phyloP scores from a whole-genome alignment of 805 yeast genomes.

The Suhomyces sp. region DNA sequence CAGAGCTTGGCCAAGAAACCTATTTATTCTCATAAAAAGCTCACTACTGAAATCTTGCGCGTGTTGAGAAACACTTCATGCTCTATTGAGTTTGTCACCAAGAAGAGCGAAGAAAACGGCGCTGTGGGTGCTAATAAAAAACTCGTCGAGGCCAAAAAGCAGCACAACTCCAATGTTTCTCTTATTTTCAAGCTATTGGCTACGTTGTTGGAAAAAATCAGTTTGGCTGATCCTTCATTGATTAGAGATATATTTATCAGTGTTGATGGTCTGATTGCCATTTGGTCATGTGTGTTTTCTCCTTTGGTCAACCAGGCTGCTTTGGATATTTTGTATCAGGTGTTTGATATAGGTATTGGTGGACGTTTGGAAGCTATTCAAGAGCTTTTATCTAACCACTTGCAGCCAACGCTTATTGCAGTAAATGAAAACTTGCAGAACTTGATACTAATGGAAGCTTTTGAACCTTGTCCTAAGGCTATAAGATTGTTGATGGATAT shows the following conservation, averaged over 20 bases:
- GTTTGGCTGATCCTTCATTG: conserved; percentile 27
- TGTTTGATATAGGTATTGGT: conserved; percentile 58
- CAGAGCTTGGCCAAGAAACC: conserved; percentile 13
- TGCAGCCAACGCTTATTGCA: conserved; percentile 47
- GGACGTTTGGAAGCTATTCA: conserved; percentile 78
- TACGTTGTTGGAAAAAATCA: conserved; percentile 28
- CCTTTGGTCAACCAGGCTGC: conserved; percentile 68
- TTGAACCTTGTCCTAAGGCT: conserved; percentile 73
- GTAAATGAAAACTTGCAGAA: conserved; percentile 44
- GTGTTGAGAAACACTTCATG: conserved; percentile 16
- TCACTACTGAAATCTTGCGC: conserved; percentile 9
- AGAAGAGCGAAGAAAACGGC: conserved; percentile 16
- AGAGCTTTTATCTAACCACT: conserved; percentile 44
- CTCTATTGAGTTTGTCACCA: conserved; percentile 18
- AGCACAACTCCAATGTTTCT: conserved; percentile 30
- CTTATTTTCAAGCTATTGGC: conserved; percentile 19
- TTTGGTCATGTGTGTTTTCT: conserved; percentile 74
- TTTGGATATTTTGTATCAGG: conserved; percentile 67
- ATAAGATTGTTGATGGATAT: conserved; percentile 76
- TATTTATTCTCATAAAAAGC: conserved; percentile 10
- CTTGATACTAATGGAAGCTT: conserved; percentile 47
- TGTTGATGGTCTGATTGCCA: conserved; percentile 49
- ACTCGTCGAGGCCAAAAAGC: conserved; percentile 21
- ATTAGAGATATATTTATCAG: conserved; percentile 22
- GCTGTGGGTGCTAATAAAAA: conserved; percentile 12